Percentiles rank a stretch among this genome's conserved stretches.
Evolutionary conservation across 306 rosid genomes (phyloP).

Genomic region (Begonia masoniana): DNA sequence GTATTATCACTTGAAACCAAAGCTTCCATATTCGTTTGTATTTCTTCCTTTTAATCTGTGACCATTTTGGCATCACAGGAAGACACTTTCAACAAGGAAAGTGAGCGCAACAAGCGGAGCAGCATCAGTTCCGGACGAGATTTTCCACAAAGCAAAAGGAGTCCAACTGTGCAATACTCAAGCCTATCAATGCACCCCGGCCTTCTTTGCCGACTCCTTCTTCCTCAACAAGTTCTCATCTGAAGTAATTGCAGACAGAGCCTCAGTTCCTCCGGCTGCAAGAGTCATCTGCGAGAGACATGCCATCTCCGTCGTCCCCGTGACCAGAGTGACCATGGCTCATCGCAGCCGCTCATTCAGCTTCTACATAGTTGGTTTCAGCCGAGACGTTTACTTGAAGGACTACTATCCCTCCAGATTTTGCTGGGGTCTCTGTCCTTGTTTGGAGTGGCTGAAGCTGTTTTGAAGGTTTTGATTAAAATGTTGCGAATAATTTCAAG

Average conservation of each 20-base stretch:
- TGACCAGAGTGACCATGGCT: constrained; percentile 77
- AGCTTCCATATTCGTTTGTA: too few relatives aligned
- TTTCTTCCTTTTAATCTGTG: too few relatives aligned
- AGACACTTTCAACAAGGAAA: constrained; percentile 69
- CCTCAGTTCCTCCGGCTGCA: constrained; percentile 54
- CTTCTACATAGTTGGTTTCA: constrained; percentile 67
- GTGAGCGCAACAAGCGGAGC: constrained; percentile 86
- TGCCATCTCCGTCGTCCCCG: constrained; percentile 77
- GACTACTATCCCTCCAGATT: constrained; percentile 75
- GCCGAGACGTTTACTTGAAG: constrained; percentile 77
- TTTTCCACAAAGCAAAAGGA: constrained; percentile 85
- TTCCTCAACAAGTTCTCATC: constrained; percentile 85
- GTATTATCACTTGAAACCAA: too few relatives aligned
- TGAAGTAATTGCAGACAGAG: constrained; percentile 76
- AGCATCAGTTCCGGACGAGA: constrained; percentile 87
- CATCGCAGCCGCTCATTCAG: constrained; percentile 56
- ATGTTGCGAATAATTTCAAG: background rate
- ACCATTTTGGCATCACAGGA: constrained; percentile 30
- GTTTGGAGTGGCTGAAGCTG: constrained; percentile 91
- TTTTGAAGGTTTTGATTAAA: constrained; percentile 5
- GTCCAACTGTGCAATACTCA: constrained; percentile 88
- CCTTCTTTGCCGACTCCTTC: constrained; percentile 85
- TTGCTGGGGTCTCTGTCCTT: constrained; percentile 97
- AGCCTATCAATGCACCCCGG: constrained; percentile 84
- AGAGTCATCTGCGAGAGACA: constrained; percentile 89